Evolutionary conservation across 2,329 filamentous ascomycete genomes (phyloP).

Genomic region (Microdochium bolleyi): DNA sequence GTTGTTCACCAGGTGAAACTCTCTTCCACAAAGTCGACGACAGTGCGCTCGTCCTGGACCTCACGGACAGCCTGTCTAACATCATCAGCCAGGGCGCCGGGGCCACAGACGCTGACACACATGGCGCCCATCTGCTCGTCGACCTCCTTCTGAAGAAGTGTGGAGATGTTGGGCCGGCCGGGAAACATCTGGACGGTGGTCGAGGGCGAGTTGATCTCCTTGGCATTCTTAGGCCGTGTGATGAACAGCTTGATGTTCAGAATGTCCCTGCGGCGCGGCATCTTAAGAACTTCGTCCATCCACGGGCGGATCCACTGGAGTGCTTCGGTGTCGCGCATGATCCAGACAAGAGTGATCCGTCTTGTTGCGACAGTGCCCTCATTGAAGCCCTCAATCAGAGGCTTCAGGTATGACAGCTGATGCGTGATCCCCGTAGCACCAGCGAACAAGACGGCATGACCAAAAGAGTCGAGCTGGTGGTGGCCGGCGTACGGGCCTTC

Average conservation of each 20-base stretch:
- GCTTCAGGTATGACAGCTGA: constrained; percentile 79
- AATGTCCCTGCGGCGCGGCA: constrained; percentile 75
- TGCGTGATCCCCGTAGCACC: constrained; percentile 94
- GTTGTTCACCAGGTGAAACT: constrained; percentile 56
- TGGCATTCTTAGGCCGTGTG: constrained; percentile 77
- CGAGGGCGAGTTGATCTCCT: constrained; percentile 69
- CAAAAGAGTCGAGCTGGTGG: constrained; percentile 84
- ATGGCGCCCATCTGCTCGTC: constrained; percentile 79
- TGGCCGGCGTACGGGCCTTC: constrained; percentile 87
- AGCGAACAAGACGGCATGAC: constrained; percentile 83
- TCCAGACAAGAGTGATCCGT: constrained; percentile 80
- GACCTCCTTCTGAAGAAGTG: constrained; percentile 75
- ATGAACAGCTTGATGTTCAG: constrained; percentile 85
- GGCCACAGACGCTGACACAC: constrained; percentile 75
- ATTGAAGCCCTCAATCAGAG: constrained; percentile 63
- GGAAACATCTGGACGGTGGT: constrained; percentile 86
- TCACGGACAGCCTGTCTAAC: constrained; percentile 61
- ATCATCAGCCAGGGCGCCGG: constrained; percentile 68
- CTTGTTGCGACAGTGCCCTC: constrained; percentile 71
- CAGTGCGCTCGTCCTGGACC: constrained; percentile 49
- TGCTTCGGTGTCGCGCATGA: constrained; percentile 81
- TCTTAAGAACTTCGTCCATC: constrained; percentile 65
- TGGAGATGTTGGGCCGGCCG: constrained; percentile 74
- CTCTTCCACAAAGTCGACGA: constrained; percentile 71
- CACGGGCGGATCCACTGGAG: constrained; percentile 91